These are phyloP conservation scores for Plasmodium ovale DNA, from an alignment of 169 alveolate genomes.

Conservation along the genomic window DNA sequence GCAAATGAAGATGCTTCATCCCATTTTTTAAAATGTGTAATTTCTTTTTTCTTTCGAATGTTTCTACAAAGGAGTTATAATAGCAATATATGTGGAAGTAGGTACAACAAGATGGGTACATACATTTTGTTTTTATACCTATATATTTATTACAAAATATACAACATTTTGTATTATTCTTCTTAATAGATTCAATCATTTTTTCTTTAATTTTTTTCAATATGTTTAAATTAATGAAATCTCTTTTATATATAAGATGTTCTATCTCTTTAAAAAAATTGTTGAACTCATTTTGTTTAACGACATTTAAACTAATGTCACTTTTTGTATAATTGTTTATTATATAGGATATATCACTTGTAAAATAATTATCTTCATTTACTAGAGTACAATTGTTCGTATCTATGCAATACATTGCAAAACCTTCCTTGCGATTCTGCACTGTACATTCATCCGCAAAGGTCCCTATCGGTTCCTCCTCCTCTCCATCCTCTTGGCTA, in stretches of 20 bases:
- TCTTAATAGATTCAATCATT: slow-evolving; percentile 12
- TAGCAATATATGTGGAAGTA: slow-evolving; percentile 62
- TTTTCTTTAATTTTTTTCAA: slow-evolving; percentile 37
- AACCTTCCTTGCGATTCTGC: background rate
- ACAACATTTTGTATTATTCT: slow-evolving; percentile 13
- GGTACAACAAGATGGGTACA: slow-evolving; percentile 46
- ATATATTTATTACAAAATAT: slow-evolving; percentile 2
- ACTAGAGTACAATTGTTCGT: slow-evolving; percentile 28
- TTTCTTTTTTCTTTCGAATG: background rate
- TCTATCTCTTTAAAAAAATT: slow-evolving; percentile 41
- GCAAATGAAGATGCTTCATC: too few relatives aligned
- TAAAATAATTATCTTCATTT: slow-evolving; percentile 28
- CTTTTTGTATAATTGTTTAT: slow-evolving; percentile 11
- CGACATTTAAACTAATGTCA: background rate
- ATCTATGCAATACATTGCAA: slow-evolving; percentile 27
- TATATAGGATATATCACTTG: background rate
- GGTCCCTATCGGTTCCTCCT: background rate
- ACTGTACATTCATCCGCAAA: background rate
- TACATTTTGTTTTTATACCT: slow-evolving; percentile 57
- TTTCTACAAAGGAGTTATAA: slow-evolving; percentile 12
- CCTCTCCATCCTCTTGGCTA: background rate
- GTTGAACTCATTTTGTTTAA: slow-evolving; percentile 16
- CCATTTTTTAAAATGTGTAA: background rate
- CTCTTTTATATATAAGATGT: slow-evolving; percentile 41
- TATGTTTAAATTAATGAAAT: slow-evolving; percentile 27